Evolutionary conservation across 2,329 filamentous ascomycete genomes (phyloP).

Genomic region (Alternaria hordeiaustralica): DNA sequence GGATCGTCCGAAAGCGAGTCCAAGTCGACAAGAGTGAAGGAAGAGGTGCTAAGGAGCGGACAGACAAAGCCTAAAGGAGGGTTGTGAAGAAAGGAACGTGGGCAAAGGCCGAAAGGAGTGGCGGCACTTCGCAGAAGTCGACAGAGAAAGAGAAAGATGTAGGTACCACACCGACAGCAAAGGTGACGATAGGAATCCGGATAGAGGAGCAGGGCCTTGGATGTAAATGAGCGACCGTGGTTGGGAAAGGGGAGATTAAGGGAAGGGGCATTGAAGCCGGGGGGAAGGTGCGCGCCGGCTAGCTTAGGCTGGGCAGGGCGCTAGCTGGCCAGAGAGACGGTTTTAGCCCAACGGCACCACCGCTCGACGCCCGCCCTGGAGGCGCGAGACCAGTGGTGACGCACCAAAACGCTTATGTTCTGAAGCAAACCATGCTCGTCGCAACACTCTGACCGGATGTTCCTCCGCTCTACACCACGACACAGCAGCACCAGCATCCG

Average conservation of each 20-base stretch:
- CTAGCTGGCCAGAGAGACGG: constrained; percentile 8
- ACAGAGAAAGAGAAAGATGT: constrained; percentile 46
- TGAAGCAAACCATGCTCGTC: constrained; percentile 18
- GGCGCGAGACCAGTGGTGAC: constrained; percentile 22
- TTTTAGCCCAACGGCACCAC: constrained; percentile 20
- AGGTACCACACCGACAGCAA: constrained; percentile 46
- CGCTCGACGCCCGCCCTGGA: constrained; percentile 24
- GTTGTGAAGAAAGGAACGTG: constrained; percentile 45
- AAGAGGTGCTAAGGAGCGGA: constrained; percentile 47
- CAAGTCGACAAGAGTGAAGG: constrained; percentile 37
- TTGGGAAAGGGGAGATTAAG: constrained; percentile 44
- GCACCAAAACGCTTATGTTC: constrained; percentile 21
- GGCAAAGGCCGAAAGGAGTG: constrained; percentile 53
- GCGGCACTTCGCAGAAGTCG: constrained; percentile 50
- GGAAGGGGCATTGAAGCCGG: constrained; percentile 40
- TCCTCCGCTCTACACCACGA: constrained; percentile 2
- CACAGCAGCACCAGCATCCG: not conserved
- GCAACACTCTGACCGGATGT: constrained; percentile 12
- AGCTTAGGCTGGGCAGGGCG: constrained; percentile 13
- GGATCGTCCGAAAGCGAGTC: constrained; percentile 49
- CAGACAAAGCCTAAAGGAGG: constrained; percentile 47
- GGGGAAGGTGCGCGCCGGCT: constrained; percentile 31
- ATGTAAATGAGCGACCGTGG: constrained; percentile 46
- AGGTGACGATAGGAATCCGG: constrained; percentile 45
- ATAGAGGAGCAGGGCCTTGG: constrained; percentile 40